Conservation (phyloP, 116 monocot species). For the Iris pallida region DNA sequence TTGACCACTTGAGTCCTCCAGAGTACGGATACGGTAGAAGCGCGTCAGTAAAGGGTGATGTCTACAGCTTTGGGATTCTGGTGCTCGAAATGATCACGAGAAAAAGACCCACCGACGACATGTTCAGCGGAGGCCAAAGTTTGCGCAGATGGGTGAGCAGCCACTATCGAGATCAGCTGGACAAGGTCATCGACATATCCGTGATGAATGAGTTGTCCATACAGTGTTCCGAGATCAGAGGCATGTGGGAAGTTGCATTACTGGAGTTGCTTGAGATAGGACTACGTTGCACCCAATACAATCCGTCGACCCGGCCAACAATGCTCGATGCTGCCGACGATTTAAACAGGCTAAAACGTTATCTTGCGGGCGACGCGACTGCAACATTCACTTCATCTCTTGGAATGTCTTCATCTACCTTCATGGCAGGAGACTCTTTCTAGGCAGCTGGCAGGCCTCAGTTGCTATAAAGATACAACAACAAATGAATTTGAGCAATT, state of each 20-base stretch:
- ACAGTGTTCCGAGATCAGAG: constrained; percentile 34
- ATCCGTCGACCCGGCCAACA: constrained; percentile 40
- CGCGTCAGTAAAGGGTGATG: constrained; percentile 48
- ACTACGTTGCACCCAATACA: constrained; percentile 45
- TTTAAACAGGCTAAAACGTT: constrained; percentile 48
- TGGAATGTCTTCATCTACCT: constrained; percentile 39
- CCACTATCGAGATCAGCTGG: constrained; percentile 24
- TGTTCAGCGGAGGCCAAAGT: constrained; percentile 36
- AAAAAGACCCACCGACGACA: constrained; percentile 47
- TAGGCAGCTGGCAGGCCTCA: not conserved
- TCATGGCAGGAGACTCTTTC: constrained; percentile 17
- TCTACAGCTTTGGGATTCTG: constrained; percentile 62
- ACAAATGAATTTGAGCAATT: too few species aligned
- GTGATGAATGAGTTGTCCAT: constrained; percentile 15
- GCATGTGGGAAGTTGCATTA: constrained; percentile 42
- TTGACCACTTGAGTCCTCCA: constrained; percentile 5
- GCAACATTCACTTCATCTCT: constrained; percentile 46
- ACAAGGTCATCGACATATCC: constrained; percentile 31
- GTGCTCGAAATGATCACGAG: constrained; percentile 48
- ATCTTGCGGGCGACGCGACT: constrained; percentile 40
- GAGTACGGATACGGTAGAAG: constrained; percentile 58
- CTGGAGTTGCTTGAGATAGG: constrained; percentile 52
- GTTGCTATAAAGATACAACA: too few species aligned
- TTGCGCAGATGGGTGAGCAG: constrained; percentile 51
- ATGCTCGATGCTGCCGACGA: constrained; percentile 61